A percentile compares a stretch with the other conserved stretches of the same genome.
phyloP scores from a whole-genome alignment of 1,284 basidiomycete species.

The Fomitopsis schrenkii region DNA sequence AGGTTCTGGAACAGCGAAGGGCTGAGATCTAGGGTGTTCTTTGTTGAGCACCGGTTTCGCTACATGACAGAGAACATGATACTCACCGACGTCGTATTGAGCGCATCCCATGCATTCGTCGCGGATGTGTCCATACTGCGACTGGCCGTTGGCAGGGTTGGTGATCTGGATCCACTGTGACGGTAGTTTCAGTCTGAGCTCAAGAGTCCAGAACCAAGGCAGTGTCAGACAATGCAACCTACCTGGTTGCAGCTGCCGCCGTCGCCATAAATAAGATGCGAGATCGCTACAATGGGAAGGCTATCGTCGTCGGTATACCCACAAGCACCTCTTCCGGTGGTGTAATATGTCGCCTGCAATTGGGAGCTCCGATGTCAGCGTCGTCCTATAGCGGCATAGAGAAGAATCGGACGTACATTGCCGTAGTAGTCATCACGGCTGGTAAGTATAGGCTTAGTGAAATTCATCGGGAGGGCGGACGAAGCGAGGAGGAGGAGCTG shows the following conservation, averaged over 20 bases:
- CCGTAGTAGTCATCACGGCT: too few species aligned
- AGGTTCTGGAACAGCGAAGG: background rate
- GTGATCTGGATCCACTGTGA: slow-evolving; percentile 1
- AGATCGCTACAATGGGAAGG: slow-evolving; percentile 36
- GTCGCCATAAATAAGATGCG: slow-evolving; percentile 27
- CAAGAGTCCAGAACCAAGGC: too few species aligned
- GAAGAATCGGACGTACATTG: too few species aligned
- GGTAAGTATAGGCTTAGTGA: too few species aligned
- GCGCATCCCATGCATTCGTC: slow-evolving; percentile 1
- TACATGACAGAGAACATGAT: background rate
- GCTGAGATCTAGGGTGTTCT: background rate
- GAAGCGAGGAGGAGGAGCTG: too few species aligned
- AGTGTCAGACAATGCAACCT: background rate
- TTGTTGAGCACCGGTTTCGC: background rate
- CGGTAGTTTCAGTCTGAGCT: too few species aligned
- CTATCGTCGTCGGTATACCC: slow-evolving; percentile 30
- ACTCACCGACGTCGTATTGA: background rate
- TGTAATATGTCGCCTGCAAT: slow-evolving; percentile 36
- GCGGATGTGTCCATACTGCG: background rate
- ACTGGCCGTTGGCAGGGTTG: background rate
- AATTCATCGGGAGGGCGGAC: too few species aligned
- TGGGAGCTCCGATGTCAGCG: too few species aligned
- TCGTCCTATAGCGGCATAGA: too few species aligned
- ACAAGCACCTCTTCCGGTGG: slow-evolving; percentile 38
- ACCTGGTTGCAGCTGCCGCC: slow-evolving; percentile 34